These are phyloP conservation scores for Senecio squalidus DNA, from an alignment of 140 eudicot genomes.

Conservation along the genomic window DNA sequence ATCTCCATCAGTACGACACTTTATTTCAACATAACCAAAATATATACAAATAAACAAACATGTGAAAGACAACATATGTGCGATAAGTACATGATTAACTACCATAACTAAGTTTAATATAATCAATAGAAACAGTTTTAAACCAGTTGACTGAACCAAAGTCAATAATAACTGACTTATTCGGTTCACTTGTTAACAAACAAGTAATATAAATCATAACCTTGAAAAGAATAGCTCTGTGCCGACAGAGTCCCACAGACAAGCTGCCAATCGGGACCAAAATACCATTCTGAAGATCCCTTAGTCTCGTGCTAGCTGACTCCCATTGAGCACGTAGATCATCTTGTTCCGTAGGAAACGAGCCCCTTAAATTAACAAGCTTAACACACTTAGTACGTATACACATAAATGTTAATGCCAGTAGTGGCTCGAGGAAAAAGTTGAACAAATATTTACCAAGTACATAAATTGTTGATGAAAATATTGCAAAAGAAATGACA, in stretches of 20 bases:
- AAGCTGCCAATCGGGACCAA: slow-evolving; percentile 76
- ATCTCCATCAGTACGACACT: slow-evolving; percentile 10
- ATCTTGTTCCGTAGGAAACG: slow-evolving; percentile 77
- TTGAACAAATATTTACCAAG: background rate
- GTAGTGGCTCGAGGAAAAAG: background rate
- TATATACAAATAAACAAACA: background rate
- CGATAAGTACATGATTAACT: background rate
- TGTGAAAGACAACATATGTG: background rate
- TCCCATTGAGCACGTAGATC: slow-evolving; percentile 69
- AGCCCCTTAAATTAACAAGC: slow-evolving; percentile 48
- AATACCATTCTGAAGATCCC: slow-evolving; percentile 63
- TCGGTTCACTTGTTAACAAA: background rate
- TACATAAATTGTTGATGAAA: background rate
- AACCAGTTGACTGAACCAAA: slow-evolving; percentile 4
- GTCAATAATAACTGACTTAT: slow-evolving; percentile 1
- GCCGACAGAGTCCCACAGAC: slow-evolving; percentile 89
- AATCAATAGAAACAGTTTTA: slow-evolving; percentile 1
- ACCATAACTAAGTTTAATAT: background rate
- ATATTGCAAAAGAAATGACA: slow-evolving; percentile 1
- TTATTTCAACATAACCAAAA: background rate
- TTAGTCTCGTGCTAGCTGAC: slow-evolving; percentile 48
- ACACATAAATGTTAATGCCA: background rate
- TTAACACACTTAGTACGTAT: slow-evolving; percentile 9
- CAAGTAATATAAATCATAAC: slow-evolving; percentile 26
- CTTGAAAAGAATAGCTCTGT: slow-evolving; percentile 91